Conservation (phyloP, 2,329 filamentous ascomycete species). For the Aureobasidium sp. region DNA sequence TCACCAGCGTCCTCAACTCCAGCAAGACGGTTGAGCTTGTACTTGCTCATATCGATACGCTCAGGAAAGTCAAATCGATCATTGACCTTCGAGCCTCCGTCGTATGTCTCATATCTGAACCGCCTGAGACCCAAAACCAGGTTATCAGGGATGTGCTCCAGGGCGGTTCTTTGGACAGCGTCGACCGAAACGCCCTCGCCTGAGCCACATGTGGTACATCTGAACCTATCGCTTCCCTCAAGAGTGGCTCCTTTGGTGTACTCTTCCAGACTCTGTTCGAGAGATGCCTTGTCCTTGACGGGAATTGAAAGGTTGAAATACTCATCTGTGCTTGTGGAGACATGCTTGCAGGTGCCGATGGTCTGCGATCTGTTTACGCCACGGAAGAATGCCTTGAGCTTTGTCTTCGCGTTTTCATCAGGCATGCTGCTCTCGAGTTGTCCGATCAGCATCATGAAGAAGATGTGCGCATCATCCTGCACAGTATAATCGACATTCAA, state of each 20-base stretch:
- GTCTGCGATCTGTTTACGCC: constrained; percentile 91
- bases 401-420: constrained; percentile 59
- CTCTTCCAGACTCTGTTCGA: constrained; percentile 85
- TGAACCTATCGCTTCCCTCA: constrained; percentile 97
- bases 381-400: constrained; percentile 77
- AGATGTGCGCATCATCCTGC: constrained; percentile 98
- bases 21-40: constrained; percentile 78
- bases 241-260: constrained; percentile 95
- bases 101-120: constrained; percentile 74
- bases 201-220: constrained; percentile 80
- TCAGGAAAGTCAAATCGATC: constrained; percentile 85
- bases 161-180: constrained; percentile 84
- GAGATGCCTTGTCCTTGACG: constrained; percentile 79
- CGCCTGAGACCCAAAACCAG: constrained; percentile 91
- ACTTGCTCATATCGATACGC: constrained; percentile 78
- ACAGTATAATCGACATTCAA: constrained; percentile 80
- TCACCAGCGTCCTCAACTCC: constrained; percentile 49
- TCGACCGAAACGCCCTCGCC: constrained; percentile 57
- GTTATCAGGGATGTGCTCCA: constrained; percentile 89
- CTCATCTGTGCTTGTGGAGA: constrained; percentile 81
- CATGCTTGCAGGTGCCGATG: constrained; percentile 86
- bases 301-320: constrained; percentile 95
- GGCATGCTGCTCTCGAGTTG: constrained; percentile 79
- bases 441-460: constrained; percentile 90
- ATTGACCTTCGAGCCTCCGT: constrained; percentile 82